phyloP scores from a whole-genome alignment of 139 green algal species.

The Bryopsis sp. region DNA sequence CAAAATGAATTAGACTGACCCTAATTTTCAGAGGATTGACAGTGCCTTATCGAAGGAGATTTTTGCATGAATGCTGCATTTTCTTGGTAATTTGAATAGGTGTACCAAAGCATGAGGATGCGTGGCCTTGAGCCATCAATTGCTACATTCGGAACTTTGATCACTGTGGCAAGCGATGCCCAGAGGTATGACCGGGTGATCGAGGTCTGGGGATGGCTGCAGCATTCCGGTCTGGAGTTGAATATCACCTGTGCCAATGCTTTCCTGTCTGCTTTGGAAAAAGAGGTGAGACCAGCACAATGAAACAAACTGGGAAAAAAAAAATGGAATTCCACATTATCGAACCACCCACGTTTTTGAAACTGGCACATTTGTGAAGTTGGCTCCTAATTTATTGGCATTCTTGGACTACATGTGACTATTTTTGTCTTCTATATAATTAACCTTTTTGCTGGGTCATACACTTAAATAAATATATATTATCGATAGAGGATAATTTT shows the following conservation, averaged over 20 bases:
- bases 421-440: no score
- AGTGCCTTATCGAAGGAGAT: no score
- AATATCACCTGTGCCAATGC: conserved; percentile 52
- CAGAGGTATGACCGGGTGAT: conserved; percentile 25
- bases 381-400: no score
- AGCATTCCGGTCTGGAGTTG: conserved; percentile 43
- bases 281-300: conserved; percentile 27
- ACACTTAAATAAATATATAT: no score
- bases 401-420: no score
- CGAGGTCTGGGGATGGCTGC: conserved; percentile 52
- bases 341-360: no score
- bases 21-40: no score
- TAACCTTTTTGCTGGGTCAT: no score
- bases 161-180: conserved; percentile 45
- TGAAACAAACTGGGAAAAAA: neutral
- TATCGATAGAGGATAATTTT: no score
- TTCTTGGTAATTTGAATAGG: conserved; percentile 12
- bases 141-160: conserved; percentile 58
- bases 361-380: no score
- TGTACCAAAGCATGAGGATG: conserved; percentile 51
- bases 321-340: neutral
- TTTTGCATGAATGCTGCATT: no score
- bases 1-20: no score
- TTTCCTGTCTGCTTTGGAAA: conserved; percentile 54
- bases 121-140: conserved; percentile 53